Evolutionary conservation across 2,329 filamentous ascomycete species (phyloP).

Genomic region (Nothopassalora personata): DNA sequence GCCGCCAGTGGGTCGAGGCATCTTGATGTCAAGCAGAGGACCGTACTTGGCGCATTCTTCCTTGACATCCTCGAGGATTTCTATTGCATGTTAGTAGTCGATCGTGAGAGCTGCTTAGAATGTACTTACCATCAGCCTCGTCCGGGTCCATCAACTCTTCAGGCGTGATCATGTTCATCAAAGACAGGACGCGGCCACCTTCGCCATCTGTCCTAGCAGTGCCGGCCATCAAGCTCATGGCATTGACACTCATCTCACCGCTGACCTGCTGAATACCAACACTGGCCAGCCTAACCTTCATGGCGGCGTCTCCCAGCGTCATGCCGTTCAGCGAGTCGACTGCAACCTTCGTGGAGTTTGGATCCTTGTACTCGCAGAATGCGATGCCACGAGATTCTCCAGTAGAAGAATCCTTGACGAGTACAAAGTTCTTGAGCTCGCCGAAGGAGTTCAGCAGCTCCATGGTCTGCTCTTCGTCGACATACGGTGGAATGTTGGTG

Average conservation of each 20-base stretch:
- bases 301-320: conserved; percentile 78
- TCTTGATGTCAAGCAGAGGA: conserved; percentile 78
- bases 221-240: conserved; percentile 95
- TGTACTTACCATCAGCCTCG: conserved; percentile 77
- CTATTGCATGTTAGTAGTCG: conserved; percentile 44
- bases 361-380: conserved; percentile 89
- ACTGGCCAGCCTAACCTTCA: conserved; percentile 84
- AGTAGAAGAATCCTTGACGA: conserved; percentile 80
- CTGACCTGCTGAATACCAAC: conserved; percentile 92
- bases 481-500: conserved; percentile 78
- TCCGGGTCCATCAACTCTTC: conserved; percentile 92
- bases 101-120: not conserved
- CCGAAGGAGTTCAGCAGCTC: conserved; percentile 89
- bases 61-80: conserved; percentile 91
- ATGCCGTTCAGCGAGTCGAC: conserved; percentile 89
- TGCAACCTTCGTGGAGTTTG: conserved; percentile 71
- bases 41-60: conserved; percentile 95
- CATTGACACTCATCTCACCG: conserved; percentile 91
- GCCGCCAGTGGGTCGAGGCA: conserved; percentile 79
- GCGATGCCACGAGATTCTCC: conserved; percentile 83
- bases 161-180: conserved; percentile 97
- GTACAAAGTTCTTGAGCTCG: conserved; percentile 81
- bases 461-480: conserved; percentile 84
- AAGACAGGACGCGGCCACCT: conserved; percentile 75
- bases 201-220: conserved; percentile 72